Evolutionary conservation across 345 rosid genomes (phyloP).

Genomic region (Heritiera littoralis): DNA sequence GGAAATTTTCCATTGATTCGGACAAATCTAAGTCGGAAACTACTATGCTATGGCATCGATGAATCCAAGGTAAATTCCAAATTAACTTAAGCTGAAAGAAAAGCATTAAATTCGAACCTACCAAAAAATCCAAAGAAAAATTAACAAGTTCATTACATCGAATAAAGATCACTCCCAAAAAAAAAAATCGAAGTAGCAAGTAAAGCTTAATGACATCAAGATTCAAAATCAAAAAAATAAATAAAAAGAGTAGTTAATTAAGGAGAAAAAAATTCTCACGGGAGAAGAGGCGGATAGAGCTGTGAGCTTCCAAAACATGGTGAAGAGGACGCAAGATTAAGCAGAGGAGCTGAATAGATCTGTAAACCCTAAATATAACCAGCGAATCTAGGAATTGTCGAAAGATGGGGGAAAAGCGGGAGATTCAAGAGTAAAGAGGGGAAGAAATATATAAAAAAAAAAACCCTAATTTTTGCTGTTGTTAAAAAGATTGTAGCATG

Average conservation of each 20-base stretch:
- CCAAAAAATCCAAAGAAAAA: neutral
- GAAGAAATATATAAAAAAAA: neutral
- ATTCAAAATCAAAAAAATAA: neutral
- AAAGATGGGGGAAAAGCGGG: slow-evolving; percentile 25
- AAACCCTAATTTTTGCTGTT: slow-evolving; percentile 19
- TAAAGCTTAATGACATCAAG: neutral
- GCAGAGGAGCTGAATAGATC: slow-evolving; percentile 53
- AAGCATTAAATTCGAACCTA: neutral
- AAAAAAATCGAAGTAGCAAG: neutral
- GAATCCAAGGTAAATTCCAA: neutral
- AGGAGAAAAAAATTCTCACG: slow-evolving; percentile 45
- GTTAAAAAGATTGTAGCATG: neutral
- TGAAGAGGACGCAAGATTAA: slow-evolving; percentile 22
- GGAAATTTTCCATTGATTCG: neutral
- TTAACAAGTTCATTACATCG: neutral
- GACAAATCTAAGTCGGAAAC: slow-evolving; percentile 15
- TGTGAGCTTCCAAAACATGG: slow-evolving; percentile 98
- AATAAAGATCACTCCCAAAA: neutral
- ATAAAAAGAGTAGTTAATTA: neutral
- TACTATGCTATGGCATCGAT: neutral
- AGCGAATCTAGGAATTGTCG: slow-evolving; percentile 41
- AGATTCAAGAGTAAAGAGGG: slow-evolving; percentile 42
- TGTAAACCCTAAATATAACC: slow-evolving; percentile 44
- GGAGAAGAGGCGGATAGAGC: slow-evolving; percentile 89
- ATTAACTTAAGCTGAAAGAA: slow-evolving; percentile 1